Conservation (phyloP, 2,329 filamentous ascomycete genomes). For the Penicillium capsulatum region DNA sequence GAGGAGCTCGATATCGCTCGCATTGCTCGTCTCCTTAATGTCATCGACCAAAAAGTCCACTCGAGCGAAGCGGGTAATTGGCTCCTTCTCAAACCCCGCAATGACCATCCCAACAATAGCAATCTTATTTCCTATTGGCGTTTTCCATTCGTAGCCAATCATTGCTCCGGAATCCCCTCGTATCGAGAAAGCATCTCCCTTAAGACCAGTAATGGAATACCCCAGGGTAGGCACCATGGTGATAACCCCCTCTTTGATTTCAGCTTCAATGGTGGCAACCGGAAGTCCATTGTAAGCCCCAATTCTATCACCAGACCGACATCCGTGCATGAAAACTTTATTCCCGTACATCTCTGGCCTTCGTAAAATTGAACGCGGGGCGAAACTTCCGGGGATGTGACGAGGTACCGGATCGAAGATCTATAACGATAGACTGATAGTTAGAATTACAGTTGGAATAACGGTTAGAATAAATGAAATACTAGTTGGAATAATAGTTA, state of each 20-base stretch:
- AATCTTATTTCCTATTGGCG: background rate
- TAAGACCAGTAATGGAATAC: constrained; percentile 1
- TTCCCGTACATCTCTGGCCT: background rate
- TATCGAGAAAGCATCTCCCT: background rate
- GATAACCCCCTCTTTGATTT: background rate
- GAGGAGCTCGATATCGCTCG: background rate
- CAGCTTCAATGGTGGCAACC: background rate
- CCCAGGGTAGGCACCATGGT: background rate
- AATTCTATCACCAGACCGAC: background rate
- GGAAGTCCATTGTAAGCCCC: background rate
- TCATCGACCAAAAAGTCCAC: background rate
- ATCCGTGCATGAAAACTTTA: background rate
- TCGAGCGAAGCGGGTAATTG: background rate
- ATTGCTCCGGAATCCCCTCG: background rate
- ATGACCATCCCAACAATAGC: background rate
- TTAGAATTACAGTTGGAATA: too few relatives aligned
- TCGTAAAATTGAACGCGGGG: background rate
- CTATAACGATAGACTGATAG: background rate
- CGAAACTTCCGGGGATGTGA: background rate
- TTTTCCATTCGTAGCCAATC: background rate
- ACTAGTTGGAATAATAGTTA: too few relatives aligned
- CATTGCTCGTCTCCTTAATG: background rate
- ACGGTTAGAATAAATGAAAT: too few relatives aligned
- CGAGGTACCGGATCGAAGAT: background rate
- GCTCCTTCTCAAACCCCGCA: background rate